Evolutionary conservation across 2,329 filamentous ascomycete species (phyloP), one percentile per base, ranked within the genome.

Genomic region (Tolypocladium tundrense): DNA sequence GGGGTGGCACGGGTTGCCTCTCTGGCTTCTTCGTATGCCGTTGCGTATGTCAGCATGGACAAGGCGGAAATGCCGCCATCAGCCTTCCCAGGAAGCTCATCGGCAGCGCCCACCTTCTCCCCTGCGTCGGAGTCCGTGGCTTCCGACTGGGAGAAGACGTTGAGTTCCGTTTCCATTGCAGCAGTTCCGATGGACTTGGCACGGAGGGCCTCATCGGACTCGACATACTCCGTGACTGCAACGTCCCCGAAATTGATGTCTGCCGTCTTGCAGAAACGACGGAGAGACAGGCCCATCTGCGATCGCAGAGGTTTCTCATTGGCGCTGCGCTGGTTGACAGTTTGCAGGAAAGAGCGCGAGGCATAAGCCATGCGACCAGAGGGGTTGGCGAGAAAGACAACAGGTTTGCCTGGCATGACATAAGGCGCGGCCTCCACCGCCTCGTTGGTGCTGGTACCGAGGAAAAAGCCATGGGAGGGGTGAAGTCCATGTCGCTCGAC

Each of bases 381-480:
- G 3, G 77, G 75, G 39, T 72, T 70, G 27, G 77, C 75, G 55
- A 81, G 72, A 58, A 77, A 77, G 33, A 82, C 77, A 6, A 81
- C 69, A 4, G 80, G 78, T 54, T 73, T 75, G 37, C 75, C 72
- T 13, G 77, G 76, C 59, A 78, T 74, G 54, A 77, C 71, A 50
- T 72, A 73, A 0, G 73, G 70, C 21, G 65, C 66, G 4, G 76
- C 72, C 1, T 70, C 64, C 62, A 77, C 77, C 3, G 67, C 60
- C 33, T 77, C 72, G 59, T 81, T 83, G 56, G 66, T 66, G 45
- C 79, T 83, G 16, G 65, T 70, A 2, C 75, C 73, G 31, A 83
- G 63, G 64, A 82, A 78, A 45, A 84, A 70, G 40, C 82, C 82
- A 59, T 78, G 79, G 45, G 72, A 75, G 1, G 81, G 80, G 57